phyloP scores from a whole-genome alignment of 805 yeast genomes.

The Candida hungchunana region DNA sequence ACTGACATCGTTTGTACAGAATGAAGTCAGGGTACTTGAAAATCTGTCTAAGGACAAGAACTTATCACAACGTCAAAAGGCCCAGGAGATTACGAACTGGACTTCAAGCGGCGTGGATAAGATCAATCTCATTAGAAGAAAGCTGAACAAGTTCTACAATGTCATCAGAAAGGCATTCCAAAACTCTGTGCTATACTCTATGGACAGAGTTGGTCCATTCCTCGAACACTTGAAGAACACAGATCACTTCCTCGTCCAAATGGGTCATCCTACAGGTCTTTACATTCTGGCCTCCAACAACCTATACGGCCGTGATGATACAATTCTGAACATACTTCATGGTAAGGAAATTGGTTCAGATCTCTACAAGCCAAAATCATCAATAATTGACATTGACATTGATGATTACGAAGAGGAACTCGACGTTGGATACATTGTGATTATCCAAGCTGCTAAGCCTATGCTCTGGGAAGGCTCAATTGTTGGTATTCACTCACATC shows the following conservation, averaged over 20 bases:
- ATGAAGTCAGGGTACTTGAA: conserved; percentile 66
- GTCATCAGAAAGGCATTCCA: conserved; percentile 66
- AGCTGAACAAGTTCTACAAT: conserved; percentile 71
- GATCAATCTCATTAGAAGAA: conserved; percentile 73
- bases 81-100: conserved; percentile 34
- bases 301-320: conserved; percentile 36
- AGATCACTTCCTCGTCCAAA: conserved; percentile 73
- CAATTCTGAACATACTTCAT: conserved; percentile 40
- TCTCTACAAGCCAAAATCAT: conserved; percentile 28
- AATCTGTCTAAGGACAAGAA: conserved; percentile 23
- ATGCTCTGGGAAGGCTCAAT: conserved; percentile 88
- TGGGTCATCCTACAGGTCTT: conserved; percentile 67
- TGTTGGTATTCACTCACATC: conserved; percentile 40
- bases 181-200: conserved; percentile 61
- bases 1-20: conserved; percentile 62
- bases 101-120: conserved; percentile 61
- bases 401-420: conserved; percentile 29
- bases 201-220: conserved; percentile 47
- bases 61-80: conserved; percentile 17
- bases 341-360: conserved; percentile 52
- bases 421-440: conserved; percentile 56
- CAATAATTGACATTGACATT: conserved; percentile 16
- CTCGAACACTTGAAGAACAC: conserved; percentile 56
- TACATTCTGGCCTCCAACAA: conserved; percentile 71
- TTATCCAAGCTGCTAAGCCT: conserved; percentile 77